Base-by-base conservation (phyloP, 208 protist genomes). In the Trypanosoma theileri region DNA sequence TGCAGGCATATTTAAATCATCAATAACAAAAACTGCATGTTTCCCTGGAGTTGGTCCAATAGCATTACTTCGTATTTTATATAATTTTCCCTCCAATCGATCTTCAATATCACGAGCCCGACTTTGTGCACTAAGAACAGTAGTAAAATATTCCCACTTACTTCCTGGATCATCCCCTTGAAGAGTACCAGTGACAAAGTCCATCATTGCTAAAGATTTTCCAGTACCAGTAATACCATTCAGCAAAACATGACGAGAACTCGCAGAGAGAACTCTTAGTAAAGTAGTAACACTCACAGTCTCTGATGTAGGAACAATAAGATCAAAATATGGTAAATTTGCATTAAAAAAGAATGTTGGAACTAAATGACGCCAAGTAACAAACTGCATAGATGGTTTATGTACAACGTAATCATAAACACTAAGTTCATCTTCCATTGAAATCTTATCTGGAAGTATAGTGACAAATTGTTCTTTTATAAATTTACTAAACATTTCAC, bases 1-100 rank as follows among this genome's bases (percentile, higher is more conserved):
- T 17, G 91, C 81, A 1, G 96, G 95, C 96, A 98, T 98, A 81
- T 98, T 98, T 45, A 98, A 77, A 80, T 98, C 97, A 74, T 98
- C 97, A 50, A 98, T 84, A 53, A 98, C 95, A 71, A 98, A 90
- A 16, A 98, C 75, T 44, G 90, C 88, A 19, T 78, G 76, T 80
- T 97, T 97, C 28, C 94, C 94, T 1, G 91, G 84, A 12, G 85
- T 81, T n/a, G 94, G 90, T 19, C 92, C 94, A 44, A 97, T 80
- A 13, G 88, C 85, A 58, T 86, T 94, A 70, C 82, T 89, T 44
- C 93, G 86, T 61, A 96, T 78, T 80, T 98, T 98, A 60, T 96
- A 85, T 45, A 98, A 85, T 78, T 98, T 98, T 22, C 79, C 70
- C 69, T 98, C 95, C 28, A 99, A 69, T 12, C 97, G 86, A 35